Evolutionary conservation across 23 red algal species (phyloP).

Genomic region (Gracilaria domingensis): DNA sequence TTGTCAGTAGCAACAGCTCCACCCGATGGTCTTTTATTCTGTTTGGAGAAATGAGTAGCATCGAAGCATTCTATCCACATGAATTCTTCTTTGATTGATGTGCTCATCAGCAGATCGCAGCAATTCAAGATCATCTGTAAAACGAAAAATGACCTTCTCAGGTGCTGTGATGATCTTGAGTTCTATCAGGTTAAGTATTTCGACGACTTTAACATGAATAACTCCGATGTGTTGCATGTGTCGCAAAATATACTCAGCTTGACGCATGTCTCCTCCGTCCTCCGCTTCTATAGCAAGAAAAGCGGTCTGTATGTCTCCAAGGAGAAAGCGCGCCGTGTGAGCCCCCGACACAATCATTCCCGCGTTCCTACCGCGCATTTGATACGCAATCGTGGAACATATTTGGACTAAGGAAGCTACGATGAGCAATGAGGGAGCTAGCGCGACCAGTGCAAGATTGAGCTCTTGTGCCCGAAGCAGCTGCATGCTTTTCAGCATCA

Average conservation of each 20-base stretch:
- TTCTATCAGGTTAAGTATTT: slow-evolving; percentile 46
- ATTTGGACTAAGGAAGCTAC: slow-evolving; percentile 50
- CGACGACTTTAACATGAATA: slow-evolving; percentile 53
- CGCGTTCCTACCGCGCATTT: slow-evolving; percentile 24
- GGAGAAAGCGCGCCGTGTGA: slow-evolving; percentile 64
- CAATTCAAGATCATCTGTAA: slow-evolving; percentile 50
- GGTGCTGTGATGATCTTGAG: slow-evolving; percentile 36
- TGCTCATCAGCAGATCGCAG: slow-evolving; percentile 35
- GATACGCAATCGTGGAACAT: slow-evolving; percentile 17
- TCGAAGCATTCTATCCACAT: slow-evolving; percentile 53
- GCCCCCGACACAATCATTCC: slow-evolving; percentile 52
- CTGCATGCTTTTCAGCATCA: slow-evolving; percentile 73
- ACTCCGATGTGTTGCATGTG: slow-evolving; percentile 44
- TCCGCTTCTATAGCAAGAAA: slow-evolving; percentile 42
- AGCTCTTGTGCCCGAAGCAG: slow-evolving; percentile 64
- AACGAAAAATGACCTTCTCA: slow-evolving; percentile 43
- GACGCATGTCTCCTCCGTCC: slow-evolving; percentile 11
- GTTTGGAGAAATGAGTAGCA: slow-evolving; percentile 60
- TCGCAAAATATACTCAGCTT: slow-evolving; percentile 26
- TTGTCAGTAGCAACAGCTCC: background rate
- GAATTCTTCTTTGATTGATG: slow-evolving; percentile 29
- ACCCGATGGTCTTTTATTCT: background rate
- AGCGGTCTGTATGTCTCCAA: slow-evolving; percentile 54
- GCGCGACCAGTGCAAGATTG: slow-evolving; percentile 57
- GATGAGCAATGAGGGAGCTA: slow-evolving; percentile 49